Percentiles rank a stretch among this genome's conserved stretches.
These are phyloP conservation scores for Fusarium tupiense DNA, from an alignment of 2,329 filamentous ascomycete genomes.

Conservation along the genomic window DNA sequence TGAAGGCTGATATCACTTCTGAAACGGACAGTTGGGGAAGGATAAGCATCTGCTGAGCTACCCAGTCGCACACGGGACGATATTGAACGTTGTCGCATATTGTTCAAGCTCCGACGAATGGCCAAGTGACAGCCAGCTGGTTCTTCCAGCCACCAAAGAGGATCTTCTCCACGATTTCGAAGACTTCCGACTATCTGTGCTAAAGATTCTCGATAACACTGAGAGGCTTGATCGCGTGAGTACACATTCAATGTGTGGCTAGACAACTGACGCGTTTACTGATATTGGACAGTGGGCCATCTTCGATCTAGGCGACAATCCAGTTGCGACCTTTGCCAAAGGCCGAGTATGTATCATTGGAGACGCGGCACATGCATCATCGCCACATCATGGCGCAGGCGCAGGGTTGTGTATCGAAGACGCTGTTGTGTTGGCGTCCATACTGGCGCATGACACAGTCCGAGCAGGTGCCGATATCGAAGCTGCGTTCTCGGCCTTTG, in stretches of 20 bases:
- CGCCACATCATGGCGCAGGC: neutral
- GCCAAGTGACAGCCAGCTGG: neutral
- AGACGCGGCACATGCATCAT: neutral
- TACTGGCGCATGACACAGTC: neutral
- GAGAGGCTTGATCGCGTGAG: neutral
- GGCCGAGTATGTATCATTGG: neutral
- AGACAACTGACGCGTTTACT: neutral
- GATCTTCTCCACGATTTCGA: neutral
- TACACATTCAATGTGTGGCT: rapidly evolving
- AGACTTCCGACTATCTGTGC: neutral
- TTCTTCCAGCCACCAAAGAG: neutral
- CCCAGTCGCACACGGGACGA: neutral
- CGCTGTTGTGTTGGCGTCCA: neutral
- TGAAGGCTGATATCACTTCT: rapidly evolving
- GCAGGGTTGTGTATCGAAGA: neutral
- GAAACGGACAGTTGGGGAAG: neutral
- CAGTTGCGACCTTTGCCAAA: neutral
- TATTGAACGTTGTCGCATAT: neutral
- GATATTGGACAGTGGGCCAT: neutral
- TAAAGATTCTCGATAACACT: neutral
- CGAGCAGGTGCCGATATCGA: too few species aligned
- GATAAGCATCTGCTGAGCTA: neutral
- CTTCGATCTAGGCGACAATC: neutral
- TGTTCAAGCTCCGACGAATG: neutral
- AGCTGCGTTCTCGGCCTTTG: neutral